phyloP scores from a whole-genome alignment of 768 basidiomycete genomes.

The Dacryopinax spathularia region DNA sequence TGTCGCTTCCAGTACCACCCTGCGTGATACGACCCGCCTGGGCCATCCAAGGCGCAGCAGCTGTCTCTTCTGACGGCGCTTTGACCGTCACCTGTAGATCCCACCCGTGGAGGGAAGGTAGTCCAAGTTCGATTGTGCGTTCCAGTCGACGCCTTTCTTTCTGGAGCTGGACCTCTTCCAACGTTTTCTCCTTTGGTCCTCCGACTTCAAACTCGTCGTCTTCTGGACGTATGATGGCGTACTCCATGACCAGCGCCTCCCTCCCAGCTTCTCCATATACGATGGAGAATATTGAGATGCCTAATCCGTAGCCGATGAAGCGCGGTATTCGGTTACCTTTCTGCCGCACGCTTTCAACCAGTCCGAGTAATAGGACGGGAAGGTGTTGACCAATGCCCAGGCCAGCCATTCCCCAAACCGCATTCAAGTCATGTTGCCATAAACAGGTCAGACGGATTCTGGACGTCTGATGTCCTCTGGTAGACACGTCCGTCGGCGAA shows the following conservation, averaged over 20 bases:
- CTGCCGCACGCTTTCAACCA: slow-evolving; percentile 66
- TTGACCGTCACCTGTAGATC: slow-evolving; percentile 66
- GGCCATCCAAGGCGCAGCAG: slow-evolving; percentile 55
- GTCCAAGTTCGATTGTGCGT: slow-evolving; percentile 64
- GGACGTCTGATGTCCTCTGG: slow-evolving; percentile 24
- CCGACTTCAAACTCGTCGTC: slow-evolving; percentile 44
- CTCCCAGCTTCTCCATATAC: slow-evolving; percentile 32
- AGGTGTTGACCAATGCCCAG: slow-evolving; percentile 61
- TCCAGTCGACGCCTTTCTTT: slow-evolving; percentile 57
- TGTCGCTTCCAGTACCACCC: slow-evolving; percentile 8
- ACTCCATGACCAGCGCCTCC: slow-evolving; percentile 69
- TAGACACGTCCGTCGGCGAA: slow-evolving; percentile 9
- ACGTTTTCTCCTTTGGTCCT: slow-evolving; percentile 24
- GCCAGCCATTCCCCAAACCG: slow-evolving; percentile 67
- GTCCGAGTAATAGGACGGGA: slow-evolving; percentile 66
- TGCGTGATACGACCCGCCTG: slow-evolving; percentile 9
- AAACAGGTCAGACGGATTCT: slow-evolving; percentile 73
- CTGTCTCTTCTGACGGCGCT: slow-evolving; percentile 57
- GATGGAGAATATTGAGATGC: slow-evolving; percentile 68
- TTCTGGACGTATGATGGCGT: slow-evolving; percentile 51
- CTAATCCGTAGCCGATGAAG: slow-evolving; percentile 63
- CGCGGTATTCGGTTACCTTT: slow-evolving; percentile 63
- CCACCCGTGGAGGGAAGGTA: slow-evolving; percentile 70
- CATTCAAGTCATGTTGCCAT: slow-evolving; percentile 87
- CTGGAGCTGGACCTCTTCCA: slow-evolving; percentile 49